Conservation (phyloP, 2,329 filamentous ascomycete species). For the Penicillium sp. region DNA sequence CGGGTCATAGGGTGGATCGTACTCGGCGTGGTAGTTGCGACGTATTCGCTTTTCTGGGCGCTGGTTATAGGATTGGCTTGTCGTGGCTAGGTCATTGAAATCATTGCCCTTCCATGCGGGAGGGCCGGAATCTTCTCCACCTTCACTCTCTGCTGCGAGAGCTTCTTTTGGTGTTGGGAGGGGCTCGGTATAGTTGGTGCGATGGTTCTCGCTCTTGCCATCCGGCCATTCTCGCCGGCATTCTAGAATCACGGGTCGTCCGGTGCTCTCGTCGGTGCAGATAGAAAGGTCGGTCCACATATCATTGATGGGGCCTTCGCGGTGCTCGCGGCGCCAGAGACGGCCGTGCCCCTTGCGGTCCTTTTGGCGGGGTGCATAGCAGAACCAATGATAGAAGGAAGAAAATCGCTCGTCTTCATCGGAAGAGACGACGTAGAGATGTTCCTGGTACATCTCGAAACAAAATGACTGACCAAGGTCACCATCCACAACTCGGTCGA, state of each 20-base stretch:
- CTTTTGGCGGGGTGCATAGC: conserved; percentile 55
- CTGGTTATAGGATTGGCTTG: conserved; percentile 35
- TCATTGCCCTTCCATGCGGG: conserved; percentile 3
- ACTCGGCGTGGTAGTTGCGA: conserved; percentile 42
- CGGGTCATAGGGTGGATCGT: conserved; percentile 25
- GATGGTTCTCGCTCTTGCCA: conserved; percentile 56
- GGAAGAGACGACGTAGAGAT: conserved; percentile 68
- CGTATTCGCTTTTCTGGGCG: conserved; percentile 38
- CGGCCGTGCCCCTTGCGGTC: conserved; percentile 43
- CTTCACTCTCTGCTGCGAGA: conserved; percentile 4
- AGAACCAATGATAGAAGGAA: conserved; percentile 66
- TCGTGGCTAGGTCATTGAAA: conserved; percentile 25
- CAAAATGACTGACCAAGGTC: conserved; percentile 67
- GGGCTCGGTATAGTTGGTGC: conserved; percentile 62
- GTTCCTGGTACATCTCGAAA: conserved; percentile 65
- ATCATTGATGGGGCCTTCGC: conserved; percentile 70
- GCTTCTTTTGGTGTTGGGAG: conserved; percentile 33
- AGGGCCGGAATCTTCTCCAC: not conserved
- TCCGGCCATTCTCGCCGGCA: conserved; percentile 65
- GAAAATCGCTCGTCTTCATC: conserved; percentile 63
- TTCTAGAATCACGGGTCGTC: conserved; percentile 62
- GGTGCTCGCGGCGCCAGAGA: conserved; percentile 65
- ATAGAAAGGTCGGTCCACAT: conserved; percentile 68
- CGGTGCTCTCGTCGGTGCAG: conserved; percentile 58
- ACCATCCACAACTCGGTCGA: conserved; percentile 16